Evolutionary conservation across 345 rosid genomes (phyloP), one percentile per base, ranked within the genome.

Genomic region (Eucalyptus decipiens): DNA sequence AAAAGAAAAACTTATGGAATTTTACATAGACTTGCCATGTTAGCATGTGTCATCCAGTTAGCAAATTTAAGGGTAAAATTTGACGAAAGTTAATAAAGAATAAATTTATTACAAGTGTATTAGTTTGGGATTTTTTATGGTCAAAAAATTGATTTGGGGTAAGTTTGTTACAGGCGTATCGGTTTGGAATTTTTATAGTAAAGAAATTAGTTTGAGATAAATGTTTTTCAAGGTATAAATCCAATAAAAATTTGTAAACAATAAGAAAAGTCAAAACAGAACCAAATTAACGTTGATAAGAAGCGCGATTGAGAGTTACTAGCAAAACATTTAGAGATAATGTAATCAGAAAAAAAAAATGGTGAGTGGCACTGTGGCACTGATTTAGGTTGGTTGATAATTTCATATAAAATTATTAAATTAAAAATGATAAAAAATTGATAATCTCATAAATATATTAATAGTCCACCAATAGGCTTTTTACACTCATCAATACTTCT

Each of bases 71-170:
- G 56, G 23, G 56, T 51, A 18, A 18, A 51, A 7, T 18, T 51
- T 51, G 56, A 3, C 0, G 0, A 51, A 3, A 51, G 56, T 18
- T 51, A 51, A 51, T 51, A 51, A 0, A 51, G 23, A 51, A 9
- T 51, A 51, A 51, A 51, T 18, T 51, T 51, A 18, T 51, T 18
- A 51, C 9, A 51, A 51, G 23, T 18, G 23, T 51, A 51, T 0
- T 0, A 1, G 9, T 51, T 51, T 3, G 0, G 0, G 1, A 2
- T 48, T 48, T 48, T 48, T 48, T n/a, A 48, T 48, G 16, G 1
- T 48, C 5, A 13, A 50, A 50, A 2, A 50, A 50, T 50, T 16
- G 8, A 0, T 50, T 50, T 16, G 1, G 21, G 8, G 52, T 50
- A 50, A 16, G 3, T 50, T 50, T 50, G 52, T 50, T 0, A 50